phyloP scores from a whole-genome alignment of 116 monocot genomes.

The Zostera marina region DNA sequence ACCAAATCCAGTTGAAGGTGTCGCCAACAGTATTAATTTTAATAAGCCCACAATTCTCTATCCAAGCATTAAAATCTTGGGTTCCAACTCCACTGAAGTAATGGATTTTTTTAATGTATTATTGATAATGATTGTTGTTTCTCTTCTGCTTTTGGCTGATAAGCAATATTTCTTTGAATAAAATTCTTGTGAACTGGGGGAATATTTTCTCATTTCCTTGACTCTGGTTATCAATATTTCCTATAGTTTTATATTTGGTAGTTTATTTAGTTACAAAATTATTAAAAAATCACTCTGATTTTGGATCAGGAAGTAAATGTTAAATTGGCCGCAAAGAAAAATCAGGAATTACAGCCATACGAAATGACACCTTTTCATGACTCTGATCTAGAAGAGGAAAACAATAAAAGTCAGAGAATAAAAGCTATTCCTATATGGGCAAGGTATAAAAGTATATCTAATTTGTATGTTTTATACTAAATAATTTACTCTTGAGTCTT shows the following conservation, averaged over 20 bases:
- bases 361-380: constrained; percentile 59
- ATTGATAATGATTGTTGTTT: too few relatives aligned
- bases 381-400: constrained; percentile 54
- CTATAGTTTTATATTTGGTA: background rate
- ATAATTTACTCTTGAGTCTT: too few relatives aligned
- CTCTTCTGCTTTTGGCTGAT: too few relatives aligned
- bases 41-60: too few relatives aligned
- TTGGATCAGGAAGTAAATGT: background rate
- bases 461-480: too few relatives aligned
- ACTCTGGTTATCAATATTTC: background rate
- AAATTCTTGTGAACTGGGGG: too few relatives aligned
- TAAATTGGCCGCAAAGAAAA: constrained; percentile 5
- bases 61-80: too few relatives aligned
- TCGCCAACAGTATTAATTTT: too few relatives aligned
- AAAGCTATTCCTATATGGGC: constrained; percentile 53
- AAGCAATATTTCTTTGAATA: too few relatives aligned
- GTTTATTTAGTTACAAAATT: background rate
- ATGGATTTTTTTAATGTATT: too few relatives aligned
- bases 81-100: too few relatives aligned
- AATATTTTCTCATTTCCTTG: background rate
- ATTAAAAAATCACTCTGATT: background rate
- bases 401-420: constrained; percentile 20
- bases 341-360: constrained; percentile 25
- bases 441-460: constrained; percentile 24
- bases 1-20: too few relatives aligned